These are phyloP conservation scores for Ampelocalamus luodianensis DNA, from an alignment of 176 grass and related monocot genomes.

Conservation along the genomic window DNA sequence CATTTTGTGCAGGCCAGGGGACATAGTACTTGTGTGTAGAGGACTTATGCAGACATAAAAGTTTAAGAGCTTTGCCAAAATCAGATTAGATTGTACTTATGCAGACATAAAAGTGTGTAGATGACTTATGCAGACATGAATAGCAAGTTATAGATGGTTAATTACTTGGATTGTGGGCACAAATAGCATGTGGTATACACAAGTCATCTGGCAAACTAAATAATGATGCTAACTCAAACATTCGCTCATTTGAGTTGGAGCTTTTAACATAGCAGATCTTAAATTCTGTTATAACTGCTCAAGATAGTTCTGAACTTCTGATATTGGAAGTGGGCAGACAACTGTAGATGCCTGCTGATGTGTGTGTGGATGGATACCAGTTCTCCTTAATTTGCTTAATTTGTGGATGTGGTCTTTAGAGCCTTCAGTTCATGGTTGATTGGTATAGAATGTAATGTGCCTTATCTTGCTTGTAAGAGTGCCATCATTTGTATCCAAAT, in stretches of 20 bases:
- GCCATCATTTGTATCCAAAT: slow-evolving; percentile 35
- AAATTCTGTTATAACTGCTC: neutral
- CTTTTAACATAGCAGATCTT: slow-evolving; percentile 1
- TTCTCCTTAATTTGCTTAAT: slow-evolving; percentile 2
- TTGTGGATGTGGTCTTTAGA: too few species aligned
- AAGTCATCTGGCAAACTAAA: neutral
- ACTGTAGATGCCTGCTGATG: slow-evolving; percentile 24
- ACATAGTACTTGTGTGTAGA: neutral
- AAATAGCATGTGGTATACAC: too few species aligned
- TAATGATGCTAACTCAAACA: neutral
- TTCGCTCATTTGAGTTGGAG: neutral
- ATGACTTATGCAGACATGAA: too few species aligned
- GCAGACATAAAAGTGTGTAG: too few species aligned
- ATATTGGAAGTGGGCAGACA: neutral
- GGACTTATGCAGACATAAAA: too few species aligned
- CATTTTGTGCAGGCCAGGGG: slow-evolving; percentile 57
- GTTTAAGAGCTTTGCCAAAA: too few species aligned
- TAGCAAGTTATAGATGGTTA: too few species aligned
- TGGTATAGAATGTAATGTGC: too few species aligned
- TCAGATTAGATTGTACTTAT: too few species aligned
- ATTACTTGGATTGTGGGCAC: too few species aligned
- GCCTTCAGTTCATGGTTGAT: too few species aligned
- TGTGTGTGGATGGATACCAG: neutral
- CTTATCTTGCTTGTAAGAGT: neutral
- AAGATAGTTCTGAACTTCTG: neutral